Percentiles rank a stretch among this genome's conserved stretches.
Evolutionary conservation across 441 rosid genomes (phyloP).

Genomic region (Erodium texanum): DNA sequence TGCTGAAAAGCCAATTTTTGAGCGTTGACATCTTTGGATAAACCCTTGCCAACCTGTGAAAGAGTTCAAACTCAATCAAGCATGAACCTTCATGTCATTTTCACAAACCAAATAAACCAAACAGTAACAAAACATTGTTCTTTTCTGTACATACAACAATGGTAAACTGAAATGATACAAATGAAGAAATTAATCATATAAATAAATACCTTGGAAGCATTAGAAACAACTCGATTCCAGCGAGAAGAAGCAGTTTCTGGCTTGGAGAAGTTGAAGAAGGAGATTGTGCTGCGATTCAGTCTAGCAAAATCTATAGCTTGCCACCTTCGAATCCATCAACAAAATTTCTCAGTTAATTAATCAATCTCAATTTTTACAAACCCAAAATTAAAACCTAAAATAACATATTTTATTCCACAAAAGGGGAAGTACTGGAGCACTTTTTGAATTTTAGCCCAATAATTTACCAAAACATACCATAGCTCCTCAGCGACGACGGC

Average conservation of each 20-base stretch:
- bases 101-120: background rate
- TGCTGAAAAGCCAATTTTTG: conserved; percentile 87
- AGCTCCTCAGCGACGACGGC: conserved; percentile 87
- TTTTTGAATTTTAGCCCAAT: background rate
- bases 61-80: conserved; percentile 5
- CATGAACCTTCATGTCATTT: background rate
- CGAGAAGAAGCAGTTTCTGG: conserved; percentile 66
- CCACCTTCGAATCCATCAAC: conserved; percentile 50
- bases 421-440: background rate
- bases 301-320: conserved; percentile 72
- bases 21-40: conserved; percentile 67
- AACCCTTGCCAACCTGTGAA: conserved; percentile 72
- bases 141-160: background rate
- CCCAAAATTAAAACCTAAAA: background rate
- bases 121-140: background rate
- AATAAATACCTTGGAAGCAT: conserved; percentile 72
- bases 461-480: conserved; percentile 40
- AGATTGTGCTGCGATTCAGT: conserved; percentile 63
- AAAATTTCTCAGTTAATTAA: background rate
- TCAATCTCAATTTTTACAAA: background rate
- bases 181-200: background rate
- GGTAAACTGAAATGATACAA: background rate
- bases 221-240: conserved; percentile 63
- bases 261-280: conserved; percentile 55
- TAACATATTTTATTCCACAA: background rate